Evolutionary conservation across 306 rosid species (phyloP), one percentile per base, ranked within the genome.

Genomic region (Dryas alaskensis): DNA sequence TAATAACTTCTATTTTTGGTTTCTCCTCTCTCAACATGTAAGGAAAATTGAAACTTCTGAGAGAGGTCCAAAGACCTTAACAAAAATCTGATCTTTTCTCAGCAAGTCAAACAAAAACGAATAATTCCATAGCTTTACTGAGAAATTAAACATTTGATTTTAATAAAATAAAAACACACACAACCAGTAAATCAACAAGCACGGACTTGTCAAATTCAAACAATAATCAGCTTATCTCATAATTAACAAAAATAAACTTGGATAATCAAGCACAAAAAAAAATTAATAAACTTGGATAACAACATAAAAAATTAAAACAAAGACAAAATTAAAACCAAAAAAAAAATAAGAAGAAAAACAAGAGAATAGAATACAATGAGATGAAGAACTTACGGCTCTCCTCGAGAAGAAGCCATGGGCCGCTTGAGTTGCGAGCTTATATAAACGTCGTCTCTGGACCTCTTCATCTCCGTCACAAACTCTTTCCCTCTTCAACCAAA

Each of bases 351-450:
- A 67, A 76, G 78, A 51, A 16, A 65, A 43, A 48, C 75, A 47
- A 59, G 2, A 67, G 67, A 31, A 3, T 25, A 58, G 58, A 31
- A 31, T 1, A 31, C 37, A 31, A 31, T 31, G 74, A 39, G 65
- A 39, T 65, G 37, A 79, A 7, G 62, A 73, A 77, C 88, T 88
- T 51, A 92, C 96, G 83, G 79, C 82, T 92, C 96, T 81, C 87
- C 90, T 68, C 98, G 86, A 13, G 96, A 80, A 46, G 92, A 81
- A 54, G 81, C 54, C 83, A 84, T 46, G 12, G 93, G 91, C 46
- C 93, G 89, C 75, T 90, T 92, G 70, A 88, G 87, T 81, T 86
- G 96, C 68, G 96, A 86, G 69, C 79, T 82, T 83, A 78, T 81
- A 75, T 54, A 89, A 72, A 71, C 86, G 45, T 92, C 96, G 54